A percentile compares a stretch with the other conserved stretches of the same genome.
phyloP scores from a whole-genome alignment of 1,284 basidiomycete genomes.

The Ceratobasidium sp. region DNA sequence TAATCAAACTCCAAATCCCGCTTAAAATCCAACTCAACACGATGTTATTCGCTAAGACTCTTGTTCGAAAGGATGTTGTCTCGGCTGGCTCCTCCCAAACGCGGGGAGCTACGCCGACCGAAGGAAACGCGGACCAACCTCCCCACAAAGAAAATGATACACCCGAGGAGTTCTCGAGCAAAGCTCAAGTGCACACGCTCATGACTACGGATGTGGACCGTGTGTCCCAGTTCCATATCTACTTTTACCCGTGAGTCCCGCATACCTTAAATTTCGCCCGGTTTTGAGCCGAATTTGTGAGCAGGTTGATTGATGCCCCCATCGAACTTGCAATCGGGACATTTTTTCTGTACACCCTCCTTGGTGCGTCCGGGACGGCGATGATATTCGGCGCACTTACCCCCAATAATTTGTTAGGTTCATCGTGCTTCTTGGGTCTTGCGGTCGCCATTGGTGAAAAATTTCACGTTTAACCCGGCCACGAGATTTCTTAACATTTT shows the following conservation, averaged over 20 bases:
- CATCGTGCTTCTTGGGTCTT: slow-evolving; percentile 83
- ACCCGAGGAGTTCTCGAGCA: slow-evolving; percentile 79
- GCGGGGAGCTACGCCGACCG: slow-evolving; percentile 48
- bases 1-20: slow-evolving; percentile 71
- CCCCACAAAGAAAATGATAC: slow-evolving; percentile 52
- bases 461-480: slow-evolving; percentile 60
- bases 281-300: no score
- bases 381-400: background rate
- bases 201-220: slow-evolving; percentile 93
- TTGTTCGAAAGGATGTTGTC: slow-evolving; percentile 87
- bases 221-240: slow-evolving; percentile 85
- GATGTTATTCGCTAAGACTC: slow-evolving; percentile 87
- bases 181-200: slow-evolving; percentile 88
- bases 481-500: slow-evolving; percentile 49
- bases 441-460: slow-evolving; percentile 59
- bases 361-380: slow-evolving; percentile 65
- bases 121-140: slow-evolving; percentile 48
- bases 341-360: slow-evolving; percentile 80
- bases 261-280: slow-evolving; percentile 40
- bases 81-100: slow-evolving; percentile 58
- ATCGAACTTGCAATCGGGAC: slow-evolving; percentile 86
- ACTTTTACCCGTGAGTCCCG: slow-evolving; percentile 70
- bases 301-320: slow-evolving; percentile 73
- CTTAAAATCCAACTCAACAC: slow-evolving; percentile 86
- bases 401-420: slow-evolving; percentile 55